Percentiles rank a stretch among this genome's conserved stretches.
Evolutionary conservation across 164 flowering plant species (phyloP).

Genomic region (Sedum album): DNA sequence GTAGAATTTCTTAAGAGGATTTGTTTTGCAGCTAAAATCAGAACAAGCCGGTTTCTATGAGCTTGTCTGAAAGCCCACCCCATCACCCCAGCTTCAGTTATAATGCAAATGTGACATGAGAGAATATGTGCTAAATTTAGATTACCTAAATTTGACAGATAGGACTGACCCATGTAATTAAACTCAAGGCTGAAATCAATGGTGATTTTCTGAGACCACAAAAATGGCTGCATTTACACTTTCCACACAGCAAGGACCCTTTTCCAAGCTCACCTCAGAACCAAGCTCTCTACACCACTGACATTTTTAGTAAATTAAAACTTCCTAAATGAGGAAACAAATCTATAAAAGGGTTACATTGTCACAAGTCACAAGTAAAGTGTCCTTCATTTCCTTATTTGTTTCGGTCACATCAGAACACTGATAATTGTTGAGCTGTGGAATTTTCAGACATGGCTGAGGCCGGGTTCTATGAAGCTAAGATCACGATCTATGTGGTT

Average conservation of each 20-base stretch:
- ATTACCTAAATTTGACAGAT: neutral
- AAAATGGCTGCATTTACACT: neutral
- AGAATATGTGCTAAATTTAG: neutral
- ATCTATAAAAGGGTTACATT: neutral
- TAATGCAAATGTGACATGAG: neutral
- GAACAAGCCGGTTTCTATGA: no score
- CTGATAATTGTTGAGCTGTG: no score
- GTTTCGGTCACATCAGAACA: no score
- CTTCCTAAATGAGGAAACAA: neutral
- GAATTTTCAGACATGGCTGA: no score
- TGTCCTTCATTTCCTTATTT: no score
- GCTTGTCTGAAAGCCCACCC: no score
- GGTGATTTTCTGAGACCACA: neutral
- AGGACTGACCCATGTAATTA: neutral
- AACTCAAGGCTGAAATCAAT: neutral
- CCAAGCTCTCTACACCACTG: neutral
- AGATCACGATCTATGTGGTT: neutral
- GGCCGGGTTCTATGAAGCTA: no score
- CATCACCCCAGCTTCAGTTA: no score
- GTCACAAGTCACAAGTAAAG: neutral
- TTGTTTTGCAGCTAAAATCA: no score
- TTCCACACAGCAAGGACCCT: neutral
- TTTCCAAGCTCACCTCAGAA: neutral
- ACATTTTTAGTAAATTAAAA: neutral
- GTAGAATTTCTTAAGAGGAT: no score